phyloP scores from a whole-genome alignment of 2,329 filamentous ascomycete genomes.

The Phialophora tarda region DNA sequence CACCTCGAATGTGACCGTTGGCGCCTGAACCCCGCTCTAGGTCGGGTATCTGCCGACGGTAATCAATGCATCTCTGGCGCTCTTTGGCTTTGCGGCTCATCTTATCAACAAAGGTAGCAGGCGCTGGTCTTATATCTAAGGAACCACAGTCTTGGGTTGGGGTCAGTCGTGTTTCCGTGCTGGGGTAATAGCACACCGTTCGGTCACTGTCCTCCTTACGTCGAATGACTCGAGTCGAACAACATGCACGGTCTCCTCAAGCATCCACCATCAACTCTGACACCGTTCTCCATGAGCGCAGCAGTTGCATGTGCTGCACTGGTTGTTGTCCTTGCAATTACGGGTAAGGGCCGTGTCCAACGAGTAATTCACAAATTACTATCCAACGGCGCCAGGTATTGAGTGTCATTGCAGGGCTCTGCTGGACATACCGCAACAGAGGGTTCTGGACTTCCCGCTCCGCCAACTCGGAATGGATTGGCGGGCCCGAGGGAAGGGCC shows the following conservation, averaged over 20 bases:
- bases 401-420: slow-evolving; percentile 27
- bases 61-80: neutral
- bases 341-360: neutral
- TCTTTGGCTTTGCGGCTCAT: neutral
- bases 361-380: neutral
- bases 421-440: slow-evolving; percentile 27
- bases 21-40: neutral
- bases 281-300: neutral
- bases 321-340: neutral
- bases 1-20: neutral
- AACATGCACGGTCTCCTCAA: neutral
- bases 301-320: neutral
- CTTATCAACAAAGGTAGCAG: neutral
- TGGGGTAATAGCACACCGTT: neutral
- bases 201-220: neutral
- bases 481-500: slow-evolving; percentile 24
- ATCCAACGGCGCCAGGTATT: neutral
- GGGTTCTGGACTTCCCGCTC: slow-evolving; percentile 28
- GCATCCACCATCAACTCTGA: neutral
- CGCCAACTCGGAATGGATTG: slow-evolving; percentile 28
- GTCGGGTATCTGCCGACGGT: neutral
- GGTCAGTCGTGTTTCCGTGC: neutral
- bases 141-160: neutral
- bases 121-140: neutral
- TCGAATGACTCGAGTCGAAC: neutral